Percentiles rank a stretch among this genome's conserved stretches.
These are phyloP conservation scores for Casuarina equisetifolia DNA, from an alignment of 306 rosid species.

Conservation along the genomic window DNA sequence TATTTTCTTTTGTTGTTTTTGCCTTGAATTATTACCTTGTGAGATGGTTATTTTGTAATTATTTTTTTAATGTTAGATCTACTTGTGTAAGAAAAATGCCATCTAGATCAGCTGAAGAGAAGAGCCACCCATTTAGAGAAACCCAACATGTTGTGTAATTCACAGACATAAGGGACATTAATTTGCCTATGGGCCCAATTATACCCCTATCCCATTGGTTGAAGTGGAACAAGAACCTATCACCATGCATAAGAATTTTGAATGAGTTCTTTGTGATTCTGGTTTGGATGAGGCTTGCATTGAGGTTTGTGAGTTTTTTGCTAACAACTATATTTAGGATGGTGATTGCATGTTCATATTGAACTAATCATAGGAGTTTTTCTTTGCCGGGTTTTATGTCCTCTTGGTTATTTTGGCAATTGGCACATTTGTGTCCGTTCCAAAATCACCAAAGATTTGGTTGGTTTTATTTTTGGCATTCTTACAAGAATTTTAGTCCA, in stretches of 20 bases:
- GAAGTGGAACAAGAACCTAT: constrained; percentile 90
- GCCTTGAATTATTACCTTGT: too few relatives aligned
- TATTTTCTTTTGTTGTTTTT: too few relatives aligned
- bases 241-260: constrained; percentile 78
- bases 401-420: constrained; percentile 75
- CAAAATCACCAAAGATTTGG: constrained; percentile 79
- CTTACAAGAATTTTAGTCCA: constrained; percentile 87
- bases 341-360: constrained; percentile 92
- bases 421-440: constrained; percentile 97
- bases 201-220: constrained; percentile 64
- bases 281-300: constrained; percentile 59
- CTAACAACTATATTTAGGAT: constrained; percentile 86
- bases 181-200: constrained; percentile 77
- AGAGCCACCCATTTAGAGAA: constrained; percentile 83
- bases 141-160: constrained; percentile 96
- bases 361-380: constrained; percentile 87
- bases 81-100: too few relatives aligned
- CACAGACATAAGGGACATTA: constrained; percentile 66
- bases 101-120: constrained; percentile 9
- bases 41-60: too few relatives aligned
- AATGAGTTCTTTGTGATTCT: constrained; percentile 87
- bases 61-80: too few relatives aligned
- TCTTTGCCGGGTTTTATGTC: constrained; percentile 87
- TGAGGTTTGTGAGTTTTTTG: constrained; percentile 75
- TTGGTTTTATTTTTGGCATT: constrained; percentile 81